These are phyloP conservation scores for Dovyalis caffra DNA, from an alignment of 345 rosid species.

Conservation along the genomic window DNA sequence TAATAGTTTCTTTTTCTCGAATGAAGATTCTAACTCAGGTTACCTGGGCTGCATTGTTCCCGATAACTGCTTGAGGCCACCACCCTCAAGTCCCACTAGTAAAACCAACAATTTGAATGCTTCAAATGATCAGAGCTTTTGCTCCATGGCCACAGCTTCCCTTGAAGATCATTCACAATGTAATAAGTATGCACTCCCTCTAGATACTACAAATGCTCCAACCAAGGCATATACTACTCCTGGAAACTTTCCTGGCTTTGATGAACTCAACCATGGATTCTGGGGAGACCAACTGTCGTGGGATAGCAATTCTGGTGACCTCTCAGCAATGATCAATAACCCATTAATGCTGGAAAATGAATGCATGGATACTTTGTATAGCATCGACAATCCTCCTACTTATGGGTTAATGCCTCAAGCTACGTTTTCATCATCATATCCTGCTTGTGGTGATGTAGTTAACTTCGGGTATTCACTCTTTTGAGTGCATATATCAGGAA, in stretches of 20 bases:
- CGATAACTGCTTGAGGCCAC: conserved; percentile 72
- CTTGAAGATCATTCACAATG: conserved; percentile 15
- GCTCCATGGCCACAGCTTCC: conserved; percentile 13
- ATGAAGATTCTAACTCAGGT: conserved; percentile 59
- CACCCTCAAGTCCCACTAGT: conserved; percentile 41
- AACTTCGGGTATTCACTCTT: conserved; percentile 47
- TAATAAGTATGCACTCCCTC: conserved; percentile 13
- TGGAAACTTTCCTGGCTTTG: conserved; percentile 20
- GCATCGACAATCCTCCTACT: conserved; percentile 8
- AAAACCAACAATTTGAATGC: neutral
- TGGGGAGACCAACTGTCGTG: conserved; percentile 38
- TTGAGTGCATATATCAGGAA: conserved; percentile 7
- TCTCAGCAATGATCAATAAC: conserved; percentile 49
- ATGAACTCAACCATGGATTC: conserved; percentile 23
- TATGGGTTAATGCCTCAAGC: conserved; percentile 32
- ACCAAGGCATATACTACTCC: neutral
- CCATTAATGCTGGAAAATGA: conserved; percentile 35
- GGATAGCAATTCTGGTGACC: conserved; percentile 54
- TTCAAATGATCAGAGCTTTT: conserved; percentile 19
- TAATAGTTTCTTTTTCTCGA: conserved; percentile 42
- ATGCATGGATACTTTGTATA: conserved; percentile 36
- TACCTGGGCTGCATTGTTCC: conserved; percentile 95
- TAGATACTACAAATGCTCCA: neutral
- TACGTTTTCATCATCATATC: conserved; percentile 26
- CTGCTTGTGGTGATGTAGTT: conserved; percentile 41